phyloP scores from a whole-genome alignment of 2,329 filamentous ascomycete genomes.

The Capronia epimyces region DNA sequence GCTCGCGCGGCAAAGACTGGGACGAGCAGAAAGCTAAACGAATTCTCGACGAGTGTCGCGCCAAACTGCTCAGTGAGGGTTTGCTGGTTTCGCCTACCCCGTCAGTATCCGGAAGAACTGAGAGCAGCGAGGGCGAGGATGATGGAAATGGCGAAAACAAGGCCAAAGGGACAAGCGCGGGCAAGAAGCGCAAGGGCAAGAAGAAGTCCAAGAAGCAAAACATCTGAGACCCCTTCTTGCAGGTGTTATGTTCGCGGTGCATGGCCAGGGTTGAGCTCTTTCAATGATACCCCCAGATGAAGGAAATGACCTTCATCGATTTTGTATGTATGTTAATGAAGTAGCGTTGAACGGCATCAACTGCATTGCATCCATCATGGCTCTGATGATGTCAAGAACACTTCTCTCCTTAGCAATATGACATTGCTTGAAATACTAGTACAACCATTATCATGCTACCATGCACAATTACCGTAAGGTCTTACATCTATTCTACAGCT shows the following conservation, averaged over 20 bases:
- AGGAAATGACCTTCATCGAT: not conserved
- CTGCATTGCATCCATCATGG: too few relatives aligned
- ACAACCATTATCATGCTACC: too few relatives aligned
- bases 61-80: slow-evolving; percentile 18
- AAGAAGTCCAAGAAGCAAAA: slow-evolving; percentile 20
- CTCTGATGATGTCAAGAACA: too few relatives aligned
- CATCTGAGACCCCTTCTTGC: too few relatives aligned
- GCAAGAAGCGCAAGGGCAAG: slow-evolving; percentile 19
- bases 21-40: slow-evolving; percentile 15
- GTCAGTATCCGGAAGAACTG: slow-evolving; percentile 1
- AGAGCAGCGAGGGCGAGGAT: slow-evolving; percentile 14
- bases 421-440: too few relatives aligned
- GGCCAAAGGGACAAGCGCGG: not conserved
- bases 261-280: not conserved
- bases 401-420: too few relatives aligned
- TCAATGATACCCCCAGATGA: slow-evolving; percentile 1
- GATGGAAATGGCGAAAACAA: slow-evolving; percentile 7
- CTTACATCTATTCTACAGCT: too few relatives aligned
- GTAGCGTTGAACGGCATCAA: slow-evolving; percentile 18
- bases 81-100: slow-evolving; percentile 8
- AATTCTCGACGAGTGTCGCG: slow-evolving; percentile 18
- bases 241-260: too few relatives aligned
- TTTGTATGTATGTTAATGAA: not conserved
- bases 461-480: too few relatives aligned
- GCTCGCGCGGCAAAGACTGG: slow-evolving; percentile 13